A percentile compares a stretch with the other conserved stretches of the same genome.
Conservation (phyloP, 441 rosid genomes). For the Brassica hybrid region DNA sequence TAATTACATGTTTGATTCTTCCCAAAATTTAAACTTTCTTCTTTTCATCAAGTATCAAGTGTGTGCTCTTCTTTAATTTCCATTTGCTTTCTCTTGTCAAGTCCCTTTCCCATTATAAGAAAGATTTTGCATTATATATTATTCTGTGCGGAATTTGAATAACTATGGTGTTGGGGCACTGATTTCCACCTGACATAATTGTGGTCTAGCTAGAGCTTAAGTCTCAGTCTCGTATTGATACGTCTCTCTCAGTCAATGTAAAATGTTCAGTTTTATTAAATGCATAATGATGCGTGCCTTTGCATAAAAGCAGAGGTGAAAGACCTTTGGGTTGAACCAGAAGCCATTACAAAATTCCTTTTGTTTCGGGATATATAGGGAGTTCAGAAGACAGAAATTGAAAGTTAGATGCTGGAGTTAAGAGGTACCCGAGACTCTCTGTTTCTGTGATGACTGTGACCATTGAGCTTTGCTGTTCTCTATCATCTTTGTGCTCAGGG, state of each 20-base stretch:
- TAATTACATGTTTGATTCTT: no score
- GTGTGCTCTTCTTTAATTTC: no score
- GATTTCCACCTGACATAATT: slow-evolving; percentile 32
- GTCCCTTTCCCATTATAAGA: no score
- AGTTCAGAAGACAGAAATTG: slow-evolving; percentile 10
- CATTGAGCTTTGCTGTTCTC: slow-evolving; percentile 32
- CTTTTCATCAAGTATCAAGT: no score
- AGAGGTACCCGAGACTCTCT: slow-evolving; percentile 36
- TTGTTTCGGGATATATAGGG: slow-evolving; percentile 29
- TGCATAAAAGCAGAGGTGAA: slow-evolving; percentile 35
- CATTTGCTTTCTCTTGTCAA: no score
- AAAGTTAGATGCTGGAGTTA: slow-evolving; percentile 32
- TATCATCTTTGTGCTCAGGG: slow-evolving; percentile 21
- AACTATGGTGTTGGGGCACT: slow-evolving; percentile 6
- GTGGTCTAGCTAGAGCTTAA: slow-evolving; percentile 34
- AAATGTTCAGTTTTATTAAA: slow-evolving; percentile 29
- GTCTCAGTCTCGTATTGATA: slow-evolving; percentile 30
- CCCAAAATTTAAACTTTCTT: no score
- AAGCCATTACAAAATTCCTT: slow-evolving; percentile 36
- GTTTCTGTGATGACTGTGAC: slow-evolving; percentile 37
- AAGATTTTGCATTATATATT: no score
- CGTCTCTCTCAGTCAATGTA: slow-evolving; percentile 34
- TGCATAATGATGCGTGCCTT: slow-evolving; percentile 28
- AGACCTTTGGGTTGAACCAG: slow-evolving; percentile 35
- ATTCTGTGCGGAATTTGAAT: no score